Conservation (phyloP, 345 rosid genomes). For the Cardamine chenopodiifolia region DNA sequence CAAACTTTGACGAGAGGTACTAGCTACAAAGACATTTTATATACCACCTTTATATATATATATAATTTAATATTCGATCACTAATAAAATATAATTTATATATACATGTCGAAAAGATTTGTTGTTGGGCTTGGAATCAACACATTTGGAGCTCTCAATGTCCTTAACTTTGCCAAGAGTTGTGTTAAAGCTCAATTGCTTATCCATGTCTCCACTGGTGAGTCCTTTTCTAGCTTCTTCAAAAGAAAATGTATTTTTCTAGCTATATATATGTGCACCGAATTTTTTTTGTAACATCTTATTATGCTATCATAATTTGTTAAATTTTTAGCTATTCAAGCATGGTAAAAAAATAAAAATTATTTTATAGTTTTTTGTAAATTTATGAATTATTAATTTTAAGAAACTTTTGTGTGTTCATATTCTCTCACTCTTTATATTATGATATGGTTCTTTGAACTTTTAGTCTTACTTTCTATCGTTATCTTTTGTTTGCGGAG, state of each 20-base stretch:
- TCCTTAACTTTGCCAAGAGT: constrained; percentile 55
- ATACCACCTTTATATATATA: neutral
- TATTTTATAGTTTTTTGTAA: no score
- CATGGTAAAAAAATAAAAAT: no score
- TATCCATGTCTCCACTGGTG: constrained; percentile 52
- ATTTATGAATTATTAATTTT: no score
- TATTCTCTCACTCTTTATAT: no score
- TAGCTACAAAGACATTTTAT: neutral
- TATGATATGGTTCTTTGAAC: constrained; percentile 5
- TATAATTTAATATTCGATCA: no score
- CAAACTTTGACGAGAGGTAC: constrained; percentile 47
- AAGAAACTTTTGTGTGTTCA: no score
- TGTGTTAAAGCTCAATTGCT: constrained; percentile 53
- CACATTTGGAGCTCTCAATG: constrained; percentile 63
- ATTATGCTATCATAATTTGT: no score
- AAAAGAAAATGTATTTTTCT: no score
- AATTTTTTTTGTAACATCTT: no score
- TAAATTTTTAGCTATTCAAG: no score
- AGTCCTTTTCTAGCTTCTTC: neutral
- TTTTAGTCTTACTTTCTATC: neutral
- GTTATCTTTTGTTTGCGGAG: constrained; percentile 68
- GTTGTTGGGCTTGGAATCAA: constrained; percentile 64
- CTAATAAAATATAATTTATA: neutral
- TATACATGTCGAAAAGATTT: constrained; percentile 46
- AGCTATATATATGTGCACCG: no score